Conservation (phyloP, 1,284 basidiomycete species). For the Heterobasidion irregulare region DNA sequence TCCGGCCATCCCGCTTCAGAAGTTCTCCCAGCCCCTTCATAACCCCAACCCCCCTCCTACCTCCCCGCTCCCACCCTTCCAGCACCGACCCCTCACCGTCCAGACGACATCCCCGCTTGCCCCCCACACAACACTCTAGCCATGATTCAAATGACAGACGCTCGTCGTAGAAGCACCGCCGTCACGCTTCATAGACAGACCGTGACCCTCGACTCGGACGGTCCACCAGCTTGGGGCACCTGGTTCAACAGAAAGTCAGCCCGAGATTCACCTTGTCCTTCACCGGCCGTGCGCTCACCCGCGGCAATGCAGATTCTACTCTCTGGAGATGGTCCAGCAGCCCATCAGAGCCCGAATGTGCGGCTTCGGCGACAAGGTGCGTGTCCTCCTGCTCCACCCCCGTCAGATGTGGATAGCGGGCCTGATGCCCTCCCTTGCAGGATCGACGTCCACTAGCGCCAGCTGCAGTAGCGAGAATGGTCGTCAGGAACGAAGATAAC, state of each 20-base stretch:
- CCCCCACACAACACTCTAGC: conserved; percentile 11
- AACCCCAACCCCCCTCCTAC: not conserved
- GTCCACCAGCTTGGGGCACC: conserved; percentile 24
- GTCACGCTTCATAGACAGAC: conserved; percentile 18
- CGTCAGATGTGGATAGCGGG: not conserved
- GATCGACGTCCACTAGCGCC: conserved; percentile 87
- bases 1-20: no score
- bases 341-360: conserved; percentile 88
- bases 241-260: conserved; percentile 52
- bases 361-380: conserved; percentile 89
- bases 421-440: conserved; percentile 30
- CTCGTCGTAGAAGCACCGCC: conserved; percentile 28
- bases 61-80: not conserved
- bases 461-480: conserved; percentile 79
- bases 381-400: conserved; percentile 13
- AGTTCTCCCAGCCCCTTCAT: no score
- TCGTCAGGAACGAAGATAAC: conserved; percentile 61
- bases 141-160: conserved; percentile 56
- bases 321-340: conserved; percentile 78
- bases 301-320: conserved; percentile 53
- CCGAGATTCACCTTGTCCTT: conserved; percentile 6
- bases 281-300: conserved; percentile 7
- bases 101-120: conserved; percentile 10
- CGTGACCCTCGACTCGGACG: conserved; percentile 12
- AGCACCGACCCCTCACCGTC: conserved; percentile 4